These are phyloP conservation scores for Sisymbrium irio DNA, from an alignment of 345 rosid species.

Conservation along the genomic window DNA sequence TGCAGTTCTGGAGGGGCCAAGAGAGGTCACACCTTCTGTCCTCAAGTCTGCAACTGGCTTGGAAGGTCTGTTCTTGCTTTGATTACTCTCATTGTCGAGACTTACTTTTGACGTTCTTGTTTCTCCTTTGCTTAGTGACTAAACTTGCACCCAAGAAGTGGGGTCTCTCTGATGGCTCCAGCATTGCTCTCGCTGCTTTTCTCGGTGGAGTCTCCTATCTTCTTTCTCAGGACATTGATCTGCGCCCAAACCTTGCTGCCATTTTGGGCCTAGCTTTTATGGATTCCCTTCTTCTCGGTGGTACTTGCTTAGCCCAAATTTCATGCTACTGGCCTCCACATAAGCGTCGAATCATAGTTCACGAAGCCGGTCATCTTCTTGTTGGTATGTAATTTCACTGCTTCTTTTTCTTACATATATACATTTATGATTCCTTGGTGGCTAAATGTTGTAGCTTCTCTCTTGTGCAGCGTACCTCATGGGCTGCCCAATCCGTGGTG, in stretches of 20 bases:
- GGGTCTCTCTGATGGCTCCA: conserved; percentile 63
- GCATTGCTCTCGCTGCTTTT: conserved; percentile 52
- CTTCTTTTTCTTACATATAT: background rate
- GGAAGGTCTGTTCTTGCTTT: conserved; percentile 84
- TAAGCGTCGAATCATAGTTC: conserved; percentile 81
- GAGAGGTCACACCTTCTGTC: conserved; percentile 71
- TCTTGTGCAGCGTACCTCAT: conserved; percentile 71
- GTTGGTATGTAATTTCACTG: too few relatives aligned
- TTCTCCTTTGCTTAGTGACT: conserved; percentile 38
- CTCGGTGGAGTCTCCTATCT: conserved; percentile 68
- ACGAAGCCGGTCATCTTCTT: conserved; percentile 93
- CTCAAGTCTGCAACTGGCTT: conserved; percentile 80
- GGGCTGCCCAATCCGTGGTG: conserved; percentile 97
- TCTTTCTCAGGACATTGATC: conserved; percentile 70
- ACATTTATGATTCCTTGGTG: background rate
- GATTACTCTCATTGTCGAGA: too few relatives aligned
- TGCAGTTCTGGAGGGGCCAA: conserved; percentile 81
- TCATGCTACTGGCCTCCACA: conserved; percentile 94
- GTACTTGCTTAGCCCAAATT: conserved; percentile 76
- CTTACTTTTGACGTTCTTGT: too few relatives aligned
- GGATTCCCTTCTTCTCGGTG: conserved; percentile 79
- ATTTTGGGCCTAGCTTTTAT: conserved; percentile 62
- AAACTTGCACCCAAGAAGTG: conserved; percentile 86
- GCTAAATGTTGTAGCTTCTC: conserved; percentile 5
- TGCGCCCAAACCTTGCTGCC: conserved; percentile 67